These are phyloP conservation scores for Aspergillus texensis DNA, from an alignment of 2,329 filamentous ascomycete genomes.

Conservation along the genomic window DNA sequence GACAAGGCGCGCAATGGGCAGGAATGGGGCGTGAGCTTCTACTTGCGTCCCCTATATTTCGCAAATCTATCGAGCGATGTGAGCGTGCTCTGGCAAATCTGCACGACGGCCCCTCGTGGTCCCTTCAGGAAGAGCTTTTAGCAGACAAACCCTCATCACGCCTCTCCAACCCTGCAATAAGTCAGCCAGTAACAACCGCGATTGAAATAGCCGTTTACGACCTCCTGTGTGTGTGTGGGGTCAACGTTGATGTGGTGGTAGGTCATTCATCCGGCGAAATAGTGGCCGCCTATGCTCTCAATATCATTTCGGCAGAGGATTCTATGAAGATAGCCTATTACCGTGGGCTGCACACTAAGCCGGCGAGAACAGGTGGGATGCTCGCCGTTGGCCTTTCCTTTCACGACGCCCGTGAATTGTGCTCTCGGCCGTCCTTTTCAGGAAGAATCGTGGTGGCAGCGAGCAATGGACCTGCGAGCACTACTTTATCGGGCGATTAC, in stretches of 20 bases:
- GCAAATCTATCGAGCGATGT: neutral
- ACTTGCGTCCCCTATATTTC: neutral
- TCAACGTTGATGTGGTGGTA: neutral
- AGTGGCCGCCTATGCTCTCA: neutral
- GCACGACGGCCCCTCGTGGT: neutral
- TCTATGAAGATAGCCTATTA: conserved; percentile 8
- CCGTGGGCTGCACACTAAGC: neutral
- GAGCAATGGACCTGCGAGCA: conserved; percentile 6
- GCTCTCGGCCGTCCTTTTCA: neutral
- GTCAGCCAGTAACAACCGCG: neutral
- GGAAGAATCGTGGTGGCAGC: conserved; percentile 3
- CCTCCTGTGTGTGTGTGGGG: neutral
- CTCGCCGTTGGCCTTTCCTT: neutral
- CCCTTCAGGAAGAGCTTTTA: neutral
- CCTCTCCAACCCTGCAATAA: neutral
- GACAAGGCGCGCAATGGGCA: neutral
- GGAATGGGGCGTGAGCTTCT: neutral
- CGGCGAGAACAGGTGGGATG: neutral
- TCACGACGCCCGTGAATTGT: neutral
- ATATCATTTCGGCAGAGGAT: conserved; percentile 3
- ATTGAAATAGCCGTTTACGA: neutral
- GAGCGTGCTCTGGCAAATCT: neutral
- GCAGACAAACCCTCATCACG: neutral
- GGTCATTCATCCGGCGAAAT: conserved; percentile 3
- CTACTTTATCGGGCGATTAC: conserved; percentile 12